These are phyloP conservation scores for Elasticomyces elasticus DNA, from an alignment of 495 filamentous ascomycete species.

Conservation along the genomic window DNA sequence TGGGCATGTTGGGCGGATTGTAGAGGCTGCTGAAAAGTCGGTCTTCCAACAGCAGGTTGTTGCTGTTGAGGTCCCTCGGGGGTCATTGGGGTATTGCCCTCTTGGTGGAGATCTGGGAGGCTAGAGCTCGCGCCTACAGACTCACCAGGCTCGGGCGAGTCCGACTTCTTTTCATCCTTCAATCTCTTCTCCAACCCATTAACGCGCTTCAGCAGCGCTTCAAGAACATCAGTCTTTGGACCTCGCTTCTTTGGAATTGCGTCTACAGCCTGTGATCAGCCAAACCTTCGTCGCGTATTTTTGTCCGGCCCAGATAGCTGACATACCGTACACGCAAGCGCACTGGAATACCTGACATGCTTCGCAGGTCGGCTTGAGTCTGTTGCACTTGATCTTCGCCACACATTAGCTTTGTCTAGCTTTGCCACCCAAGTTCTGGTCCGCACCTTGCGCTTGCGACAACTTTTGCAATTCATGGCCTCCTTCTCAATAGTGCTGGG, in stretches of 20 bases:
- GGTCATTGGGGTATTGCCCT: no score
- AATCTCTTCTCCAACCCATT: constrained; percentile 73
- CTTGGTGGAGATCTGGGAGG: no score
- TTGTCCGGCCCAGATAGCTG: no score
- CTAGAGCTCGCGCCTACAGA: constrained; percentile 2
- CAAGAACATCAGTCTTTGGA: constrained; percentile 79
- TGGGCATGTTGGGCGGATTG: not conserved
- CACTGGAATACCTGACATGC: constrained; percentile 82
- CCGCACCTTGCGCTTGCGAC: constrained; percentile 71
- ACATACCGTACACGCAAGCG: constrained; percentile 76
- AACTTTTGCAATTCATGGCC: constrained; percentile 91
- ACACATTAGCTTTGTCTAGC: not conserved
- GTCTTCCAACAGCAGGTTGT: no score
- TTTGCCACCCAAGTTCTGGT: constrained; percentile 5
- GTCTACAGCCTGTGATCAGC: constrained; percentile 40
- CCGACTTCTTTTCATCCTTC: constrained; percentile 48
- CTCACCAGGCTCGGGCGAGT: constrained; percentile 15
- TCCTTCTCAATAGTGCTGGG: constrained; percentile 65
- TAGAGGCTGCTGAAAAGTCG: constrained; percentile 3
- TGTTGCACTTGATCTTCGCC: constrained; percentile 80
- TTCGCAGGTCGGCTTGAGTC: constrained; percentile 71
- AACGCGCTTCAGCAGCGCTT: constrained; percentile 71
- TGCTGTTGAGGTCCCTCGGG: not conserved
- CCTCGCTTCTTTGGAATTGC: constrained; percentile 81
- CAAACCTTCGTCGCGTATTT: not conserved